Percentiles rank a stretch among this genome's conserved stretches.
Evolutionary conservation across 441 rosid species (phyloP).

Genomic region (Heliophila coronopifolia): DNA sequence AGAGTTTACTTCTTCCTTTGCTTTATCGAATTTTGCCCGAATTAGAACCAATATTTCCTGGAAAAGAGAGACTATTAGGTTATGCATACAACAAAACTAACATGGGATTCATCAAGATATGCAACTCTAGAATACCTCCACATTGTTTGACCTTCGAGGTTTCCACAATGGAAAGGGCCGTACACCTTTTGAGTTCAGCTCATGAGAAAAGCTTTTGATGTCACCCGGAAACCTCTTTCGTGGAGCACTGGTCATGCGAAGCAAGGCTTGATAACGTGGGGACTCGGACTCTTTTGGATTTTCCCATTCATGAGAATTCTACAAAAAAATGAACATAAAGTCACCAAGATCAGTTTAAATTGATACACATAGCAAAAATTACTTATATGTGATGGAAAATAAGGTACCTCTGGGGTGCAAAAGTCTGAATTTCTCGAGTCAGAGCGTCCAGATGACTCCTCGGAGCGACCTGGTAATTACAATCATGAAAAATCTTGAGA

Average conservation of each 20-base stretch:
- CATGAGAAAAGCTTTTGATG: conserved; percentile 97
- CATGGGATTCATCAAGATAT: conserved; percentile 1
- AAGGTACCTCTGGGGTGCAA: conserved; percentile 84
- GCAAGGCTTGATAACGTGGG: conserved; percentile 96
- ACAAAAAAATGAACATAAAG: conserved; percentile 26
- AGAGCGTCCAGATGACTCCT: conserved; percentile 45
- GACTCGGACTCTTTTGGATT: conserved; percentile 93
- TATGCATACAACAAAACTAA: conserved; percentile 18
- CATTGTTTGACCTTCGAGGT: conserved; percentile 75
- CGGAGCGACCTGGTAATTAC: conserved; percentile 41
- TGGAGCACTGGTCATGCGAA: conserved; percentile 90
- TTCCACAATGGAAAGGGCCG: conserved; percentile 93
- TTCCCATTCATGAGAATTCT: conserved; percentile 61
- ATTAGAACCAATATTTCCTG: conserved; percentile 82
- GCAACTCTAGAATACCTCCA: conserved; percentile 53
- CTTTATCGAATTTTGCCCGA: conserved; percentile 86
- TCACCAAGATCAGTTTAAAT: conserved; percentile 16
- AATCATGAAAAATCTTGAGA: conserved; percentile 16
- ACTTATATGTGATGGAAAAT: conserved; percentile 20
- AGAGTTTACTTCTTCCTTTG: conserved; percentile 97
- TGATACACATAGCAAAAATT: conserved; percentile 1
- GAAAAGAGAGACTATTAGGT: conserved; percentile 25
- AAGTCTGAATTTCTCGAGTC: conserved; percentile 73
- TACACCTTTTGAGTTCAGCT: conserved; percentile 92
- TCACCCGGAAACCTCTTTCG: conserved; percentile 84